Evolutionary conservation across 768 basidiomycete species (phyloP).

Genomic region (Bullera alba): DNA sequence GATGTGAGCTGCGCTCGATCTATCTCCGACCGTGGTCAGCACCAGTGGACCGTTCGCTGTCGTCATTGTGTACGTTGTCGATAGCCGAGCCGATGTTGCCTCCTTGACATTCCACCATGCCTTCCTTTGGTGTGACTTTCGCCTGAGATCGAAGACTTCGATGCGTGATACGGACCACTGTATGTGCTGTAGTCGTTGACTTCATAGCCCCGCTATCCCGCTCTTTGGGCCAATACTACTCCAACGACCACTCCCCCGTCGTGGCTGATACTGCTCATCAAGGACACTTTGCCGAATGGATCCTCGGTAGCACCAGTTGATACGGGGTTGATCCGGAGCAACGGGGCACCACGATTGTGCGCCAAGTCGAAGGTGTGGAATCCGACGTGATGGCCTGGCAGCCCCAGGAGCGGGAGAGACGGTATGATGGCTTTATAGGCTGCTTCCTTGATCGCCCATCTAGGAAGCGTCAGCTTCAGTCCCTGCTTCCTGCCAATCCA

Average conservation of each 20-base stretch:
- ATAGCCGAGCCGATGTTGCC: not conserved
- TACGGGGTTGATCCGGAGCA: not conserved
- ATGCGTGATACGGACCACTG: not conserved
- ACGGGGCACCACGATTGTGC: not conserved
- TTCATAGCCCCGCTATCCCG: not conserved
- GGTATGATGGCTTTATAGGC: slow-evolving; percentile 33
- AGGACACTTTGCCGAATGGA: not conserved
- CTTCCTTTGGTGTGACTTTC: not conserved
- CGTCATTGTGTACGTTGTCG: not conserved
- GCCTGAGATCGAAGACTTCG: no score
- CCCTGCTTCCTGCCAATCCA: no score
- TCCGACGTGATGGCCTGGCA: not conserved
- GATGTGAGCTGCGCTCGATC: no score
- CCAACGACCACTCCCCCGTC: slow-evolving; percentile 36
- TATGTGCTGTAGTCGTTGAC: no score
- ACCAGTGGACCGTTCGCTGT: not conserved
- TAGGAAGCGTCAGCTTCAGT: not conserved
- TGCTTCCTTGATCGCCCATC: slow-evolving; percentile 41
- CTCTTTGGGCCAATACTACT: slow-evolving; percentile 26
- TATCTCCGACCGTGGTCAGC: no score
- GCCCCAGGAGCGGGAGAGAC: not conserved
- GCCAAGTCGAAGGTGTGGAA: slow-evolving; percentile 21
- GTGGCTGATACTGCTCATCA: slow-evolving; percentile 26
- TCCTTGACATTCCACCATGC: not conserved
- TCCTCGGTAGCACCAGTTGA: not conserved